Conservation (phyloP, 176 grass and related monocot genomes). For the Poa pratensis region DNA sequence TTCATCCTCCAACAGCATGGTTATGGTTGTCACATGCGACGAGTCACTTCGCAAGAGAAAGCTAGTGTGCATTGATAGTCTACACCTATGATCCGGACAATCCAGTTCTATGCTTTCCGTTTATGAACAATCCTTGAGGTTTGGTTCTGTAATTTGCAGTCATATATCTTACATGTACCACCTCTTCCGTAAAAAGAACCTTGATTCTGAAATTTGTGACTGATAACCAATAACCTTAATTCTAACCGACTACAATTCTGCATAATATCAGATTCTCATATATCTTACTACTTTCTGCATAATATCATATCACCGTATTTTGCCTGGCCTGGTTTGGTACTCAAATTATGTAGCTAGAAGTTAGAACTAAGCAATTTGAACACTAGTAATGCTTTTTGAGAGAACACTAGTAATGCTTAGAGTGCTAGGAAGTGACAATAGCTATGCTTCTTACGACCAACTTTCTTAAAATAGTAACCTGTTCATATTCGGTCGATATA, state of each 20-base stretch:
- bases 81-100: background rate
- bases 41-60: background rate
- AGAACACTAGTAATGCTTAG: no score
- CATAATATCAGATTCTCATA: no score
- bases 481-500: background rate
- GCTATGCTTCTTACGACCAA: background rate
- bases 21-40: background rate
- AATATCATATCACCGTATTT: background rate
- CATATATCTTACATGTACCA: background rate
- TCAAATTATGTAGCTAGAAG: background rate
- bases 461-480: constrained; percentile 4
- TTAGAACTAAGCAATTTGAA: background rate
- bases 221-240: background rate
- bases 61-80: background rate
- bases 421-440: background rate
- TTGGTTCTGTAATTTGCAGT: background rate
- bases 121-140: background rate
- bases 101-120: background rate
- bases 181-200: background rate
- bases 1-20: background rate
- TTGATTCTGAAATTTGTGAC: background rate
- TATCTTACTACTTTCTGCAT: background rate
- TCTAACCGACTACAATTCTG: background rate
- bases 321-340: background rate
- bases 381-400: no score